Evolutionary conservation across 192 early-diverging fungal genomes (phyloP), one percentile per base, ranked within the genome.

Genomic region (Glomus cerebriforme): DNA sequence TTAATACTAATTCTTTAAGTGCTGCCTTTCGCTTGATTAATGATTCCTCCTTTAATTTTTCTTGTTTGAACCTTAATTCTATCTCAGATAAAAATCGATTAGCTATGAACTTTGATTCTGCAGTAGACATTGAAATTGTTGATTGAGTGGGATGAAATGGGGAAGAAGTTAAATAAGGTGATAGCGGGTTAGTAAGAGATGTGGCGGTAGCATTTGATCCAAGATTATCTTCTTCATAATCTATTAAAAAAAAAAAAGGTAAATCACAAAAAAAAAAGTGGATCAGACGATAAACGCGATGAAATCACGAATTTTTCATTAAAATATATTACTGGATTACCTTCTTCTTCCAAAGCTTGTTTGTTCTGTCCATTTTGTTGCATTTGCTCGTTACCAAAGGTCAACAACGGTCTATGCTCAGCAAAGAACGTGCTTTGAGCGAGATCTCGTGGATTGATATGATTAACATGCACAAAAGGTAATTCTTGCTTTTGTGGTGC

Each of bases 371-470:
- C 66, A 68, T 24, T 68, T 73, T 26, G 45, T 24, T 37, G 75
- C 47, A 59, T 24, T 31, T 77, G 58, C 7, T 77, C 75, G 45
- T 10, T 65, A 34, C 66, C 34, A 58, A 77, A 45, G 13, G 35
- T 64, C n/a, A 77, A 81, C n/a, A 89, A 73, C 59, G 90, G 90
- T 49, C 88, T 85, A 75, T 91, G 86, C 15, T 87, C 77, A 6
- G 90, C 88, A 79, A 89, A 91, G 80, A 91, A 91, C 29, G 86
- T 82, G 34, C 85, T 86, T 37, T 88, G 83, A 22, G 87, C 87
- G 13, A 91, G 79, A 65, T 91, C 90, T 49, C 49, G 27, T 29
- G 43, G 45, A 34, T 59, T 26, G 19, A 73, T 73, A 73, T 73
- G 71, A 34, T 59, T 54, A 12, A 59, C 45, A 47, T 73, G 27